phyloP scores from a whole-genome alignment of 257 asterid genomes.

The Salvia miltiorrhiza region DNA sequence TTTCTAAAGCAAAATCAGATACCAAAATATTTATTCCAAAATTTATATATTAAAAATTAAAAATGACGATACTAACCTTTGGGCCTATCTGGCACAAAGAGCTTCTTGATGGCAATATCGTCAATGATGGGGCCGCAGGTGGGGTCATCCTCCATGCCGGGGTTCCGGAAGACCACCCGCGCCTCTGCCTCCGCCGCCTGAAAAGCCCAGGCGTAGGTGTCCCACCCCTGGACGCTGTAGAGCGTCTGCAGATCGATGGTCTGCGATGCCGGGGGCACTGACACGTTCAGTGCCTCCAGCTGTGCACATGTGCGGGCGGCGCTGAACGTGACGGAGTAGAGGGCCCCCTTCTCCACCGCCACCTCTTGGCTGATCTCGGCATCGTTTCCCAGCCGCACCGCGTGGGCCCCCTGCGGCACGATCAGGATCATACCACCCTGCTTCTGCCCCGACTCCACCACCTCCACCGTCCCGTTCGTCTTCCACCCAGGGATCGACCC shows the following conservation, averaged over 20 bases:
- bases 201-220: conserved; percentile 88
- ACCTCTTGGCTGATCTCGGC: conserved; percentile 86
- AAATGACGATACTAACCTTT: conserved; percentile 50
- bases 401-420: conserved; percentile 82
- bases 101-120: conserved; percentile 87
- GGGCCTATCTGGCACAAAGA: conserved; percentile 64
- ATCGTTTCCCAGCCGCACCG: conserved; percentile 79
- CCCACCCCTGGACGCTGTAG: conserved; percentile 93
- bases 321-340: conserved; percentile 85
- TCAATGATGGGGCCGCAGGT: conserved; percentile 96
- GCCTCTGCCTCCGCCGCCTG: conserved; percentile 55
- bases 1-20: too few relatives aligned
- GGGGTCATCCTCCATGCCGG: conserved; percentile 99
- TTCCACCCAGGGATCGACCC: conserved; percentile 69
- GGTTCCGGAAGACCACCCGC: conserved; percentile 58
- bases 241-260: conserved; percentile 89
- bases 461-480: conserved; percentile 77
- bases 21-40: too few relatives aligned
- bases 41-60: too few relatives aligned
- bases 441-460: conserved; percentile 76
- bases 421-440: conserved; percentile 98
- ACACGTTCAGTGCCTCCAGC: conserved; percentile 90
- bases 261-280: conserved; percentile 83
- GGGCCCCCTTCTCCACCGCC: conserved; percentile 63
- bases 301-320: conserved; percentile 99